Evolutionary conservation across 192 early-diverging fungal species (phyloP), one percentile per base, ranked within the genome.

Genomic region (Allomyces arbusculus): DNA sequence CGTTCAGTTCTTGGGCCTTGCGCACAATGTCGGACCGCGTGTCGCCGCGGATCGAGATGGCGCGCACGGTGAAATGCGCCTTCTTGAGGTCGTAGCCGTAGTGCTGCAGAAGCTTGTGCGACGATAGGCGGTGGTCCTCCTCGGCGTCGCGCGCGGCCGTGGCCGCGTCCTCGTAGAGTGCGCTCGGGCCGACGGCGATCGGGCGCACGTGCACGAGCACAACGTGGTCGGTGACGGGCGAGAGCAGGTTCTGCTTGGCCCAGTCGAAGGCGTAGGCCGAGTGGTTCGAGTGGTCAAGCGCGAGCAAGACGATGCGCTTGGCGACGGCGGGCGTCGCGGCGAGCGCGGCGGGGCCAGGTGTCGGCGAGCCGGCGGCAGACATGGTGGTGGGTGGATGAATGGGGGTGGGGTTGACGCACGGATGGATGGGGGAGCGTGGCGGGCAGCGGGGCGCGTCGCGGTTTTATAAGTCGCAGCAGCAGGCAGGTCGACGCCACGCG

Each of bases 31-130:
- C 26, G 14, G 23, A 28, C 26, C 62, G 62, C 20, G 26, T 28
- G 11, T 63, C 62, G 23, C 62, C 62, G 50, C 50, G 50, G 50
- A 58, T 58, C 50, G 50, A 58, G 50, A 58, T 58, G 50, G 50
- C 50, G 50, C 50, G 50, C 50, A 58, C 50, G 3, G 50, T n/a
- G 50, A 58, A 58, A 14, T n/a, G 16, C 20, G 12, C 16, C 50
- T 58, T 14, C 50, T 58, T 58, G 50, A 58, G 50, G 16, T 58
- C 20, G 50, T 58, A 58, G 50, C 50, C 50, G 50, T 58, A 58
- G 50, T 58, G 50, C 50, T 58, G 50, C 16, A 58, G 50, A 3
- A 58, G 50, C 20, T n/a, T 14, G 50, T 58, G 50, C 16, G 50
- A 58, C 33, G 33, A 40, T 7, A 40, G 33, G 33, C 50, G 50